phyloP scores from a whole-genome alignment of 495 filamentous ascomycete species.

The Daldinia loculata region DNA sequence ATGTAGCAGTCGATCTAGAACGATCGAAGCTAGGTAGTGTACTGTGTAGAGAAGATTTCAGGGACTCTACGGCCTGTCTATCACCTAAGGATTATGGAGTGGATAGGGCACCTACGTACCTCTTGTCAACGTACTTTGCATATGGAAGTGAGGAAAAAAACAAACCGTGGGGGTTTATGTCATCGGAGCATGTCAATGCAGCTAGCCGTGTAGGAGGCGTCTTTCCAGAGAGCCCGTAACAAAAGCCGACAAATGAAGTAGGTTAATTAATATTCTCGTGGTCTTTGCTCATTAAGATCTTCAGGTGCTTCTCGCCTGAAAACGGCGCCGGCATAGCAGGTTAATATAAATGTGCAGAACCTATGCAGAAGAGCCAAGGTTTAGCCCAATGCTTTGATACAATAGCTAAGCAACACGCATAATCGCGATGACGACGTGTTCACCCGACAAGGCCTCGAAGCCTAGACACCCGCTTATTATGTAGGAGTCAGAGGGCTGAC shows the following conservation, averaged over 20 bases:
- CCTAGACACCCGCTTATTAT: background rate
- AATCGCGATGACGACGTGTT: slow-evolving; percentile 1
- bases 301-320: background rate
- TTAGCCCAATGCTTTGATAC: background rate
- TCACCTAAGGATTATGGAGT: background rate
- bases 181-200: background rate
- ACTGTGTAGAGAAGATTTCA: background rate
- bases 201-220: background rate
- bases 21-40: background rate
- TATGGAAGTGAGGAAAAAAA: background rate
- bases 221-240: background rate
- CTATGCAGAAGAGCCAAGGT: background rate
- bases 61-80: too few species aligned
- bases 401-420: slow-evolving; percentile 6
- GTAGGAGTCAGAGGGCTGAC: background rate
- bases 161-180: background rate
- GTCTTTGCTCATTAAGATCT: background rate
- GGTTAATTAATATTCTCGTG: background rate
- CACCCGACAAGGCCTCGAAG: background rate
- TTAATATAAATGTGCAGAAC: background rate
- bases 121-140: background rate
- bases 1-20: background rate
- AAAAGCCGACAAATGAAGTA: background rate
- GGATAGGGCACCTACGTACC: too few species aligned
- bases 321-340: background rate